Conservation (phyloP, 768 basidiomycete genomes). For the Candolleomyces efflorescens region DNA sequence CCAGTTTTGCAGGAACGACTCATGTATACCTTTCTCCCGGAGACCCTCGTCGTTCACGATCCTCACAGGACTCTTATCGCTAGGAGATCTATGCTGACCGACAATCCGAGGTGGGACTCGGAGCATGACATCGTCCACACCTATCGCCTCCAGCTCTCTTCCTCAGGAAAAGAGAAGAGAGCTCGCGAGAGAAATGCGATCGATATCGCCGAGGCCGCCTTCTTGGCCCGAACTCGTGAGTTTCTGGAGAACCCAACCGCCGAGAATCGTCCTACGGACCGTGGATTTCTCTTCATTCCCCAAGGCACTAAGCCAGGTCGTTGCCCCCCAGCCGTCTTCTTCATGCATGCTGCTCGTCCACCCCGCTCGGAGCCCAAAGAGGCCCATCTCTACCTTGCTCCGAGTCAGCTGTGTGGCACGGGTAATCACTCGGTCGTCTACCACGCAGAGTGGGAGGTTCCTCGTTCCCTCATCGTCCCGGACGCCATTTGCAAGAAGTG, state of each 20-base stretch:
- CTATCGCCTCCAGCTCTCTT: constrained; percentile 7
- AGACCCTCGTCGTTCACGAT: constrained; percentile 40
- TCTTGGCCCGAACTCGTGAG: constrained; percentile 4
- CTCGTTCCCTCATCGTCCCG: constrained; percentile 33
- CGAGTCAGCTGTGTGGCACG: constrained; percentile 28
- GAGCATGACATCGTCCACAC: neutral
- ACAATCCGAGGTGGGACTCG: neutral
- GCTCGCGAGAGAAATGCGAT: neutral
- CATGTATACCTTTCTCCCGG: constrained; percentile 31
- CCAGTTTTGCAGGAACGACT: constrained; percentile 28
- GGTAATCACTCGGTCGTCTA: constrained; percentile 55
- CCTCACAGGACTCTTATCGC: constrained; percentile 32
- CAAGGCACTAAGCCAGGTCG: neutral
- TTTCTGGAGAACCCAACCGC: constrained; percentile 13
- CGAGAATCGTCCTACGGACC: constrained; percentile 27
- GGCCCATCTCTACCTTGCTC: constrained; percentile 48
- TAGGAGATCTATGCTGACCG: neutral
- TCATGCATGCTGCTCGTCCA: neutral
- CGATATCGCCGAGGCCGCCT: constrained; percentile 1
- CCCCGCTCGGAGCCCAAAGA: constrained; percentile 20
- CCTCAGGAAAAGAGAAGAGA: neutral
- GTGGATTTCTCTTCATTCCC: constrained; percentile 16
- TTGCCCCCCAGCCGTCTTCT: neutral
- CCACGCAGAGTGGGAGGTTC: constrained; percentile 48
- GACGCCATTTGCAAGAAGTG: constrained; percentile 36